Evolutionary conservation across 345 rosid species (phyloP), one percentile per base, ranked within the genome.

Genomic region (Erysimum cheiranthoides): DNA sequence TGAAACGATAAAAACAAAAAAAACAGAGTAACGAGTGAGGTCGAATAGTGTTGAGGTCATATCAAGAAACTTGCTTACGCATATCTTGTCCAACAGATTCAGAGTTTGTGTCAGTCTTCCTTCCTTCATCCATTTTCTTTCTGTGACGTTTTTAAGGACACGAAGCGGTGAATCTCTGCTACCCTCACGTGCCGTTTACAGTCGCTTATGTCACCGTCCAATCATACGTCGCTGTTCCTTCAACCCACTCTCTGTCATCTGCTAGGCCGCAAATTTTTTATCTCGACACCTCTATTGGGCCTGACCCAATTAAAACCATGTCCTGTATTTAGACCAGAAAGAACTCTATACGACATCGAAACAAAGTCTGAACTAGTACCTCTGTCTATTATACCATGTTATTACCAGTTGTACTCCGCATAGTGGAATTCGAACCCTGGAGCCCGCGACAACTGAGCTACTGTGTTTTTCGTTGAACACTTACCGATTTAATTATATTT

Each of bases 141-240:
- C 51, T 62, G 34, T 69, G 80, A 76, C 75, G 75, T 61, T 69
- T 61, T 61, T 46, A 70, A 76, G 68, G 80, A 59, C 73, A 38
- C 43, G 18, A 42, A 63, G 71, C 70, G 66, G 66, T 77, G 76
- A 77, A 77, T 56, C 76, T 70, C 66, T 76, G 70, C 39, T 39
- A 25, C 18, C 49, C 64, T 70, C 80, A 77, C 71, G 76, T 64
- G 71, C 66, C 30, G 9, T 77, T 47, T 70, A 70, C 80, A 77
- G 80, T 76, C 28, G 45, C 75, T 70, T 76, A 76, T 76, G 80
- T 77, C 80, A 77, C 76, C 32, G 14, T 70, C 66, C 80, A 70
- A 77, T 70, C 80, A 77, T 56, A 38, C 56, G 67, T 77, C 76
- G 28, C 66, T 70, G 61, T 65, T 77, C 60, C 71, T 70, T 43